Base-by-base conservation (phyloP, 177 flowering plant genomes). In the Vitis hybrid region DNA sequence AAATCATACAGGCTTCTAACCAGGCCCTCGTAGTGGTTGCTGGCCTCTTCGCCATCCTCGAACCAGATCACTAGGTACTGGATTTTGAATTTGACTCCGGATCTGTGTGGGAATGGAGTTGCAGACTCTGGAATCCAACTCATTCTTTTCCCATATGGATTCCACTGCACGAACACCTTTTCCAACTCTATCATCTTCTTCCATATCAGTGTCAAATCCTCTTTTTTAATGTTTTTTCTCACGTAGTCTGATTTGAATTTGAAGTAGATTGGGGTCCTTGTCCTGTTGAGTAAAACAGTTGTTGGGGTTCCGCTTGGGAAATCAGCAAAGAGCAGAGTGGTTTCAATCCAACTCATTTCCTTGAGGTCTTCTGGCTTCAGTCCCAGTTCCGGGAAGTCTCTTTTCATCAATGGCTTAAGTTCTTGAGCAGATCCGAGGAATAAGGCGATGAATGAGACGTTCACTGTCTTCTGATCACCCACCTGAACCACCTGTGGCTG, bases 71-170 rank as follows among this genome's bases (percentile, higher is more conserved):
- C 64, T 3, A 19, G 7, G 33, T 60, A 60, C 64, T 60, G 64
- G 13, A 60, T 17, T n/a, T 17, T 17, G 17, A 11, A 13, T 11
- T 14, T 19, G 33, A 14, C 19, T 7, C 64, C 64, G 3, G 15
- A 15, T 12, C 64, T 60, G 24, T 60, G 64, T 4, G 64, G 64
- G 24, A 60, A 60, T 7, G 64, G 64, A 28, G 64, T 60, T 7
- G 24, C 64, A 7, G 24, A 6, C 33, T 15, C 64, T 6, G 24
- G 24, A 19, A 60, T 60, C 31, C 13, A 0, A 18, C 13, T 17
- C 64, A 60, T 60, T n/a, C 6, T 60, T 3, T 19, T n/a, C 17
- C 64, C 64, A n/a, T 60, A 60, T 3, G 64, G 64, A 28, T 19
- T 60, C 17, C n/a, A 28, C 64, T 14, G 19, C 64, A 60, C 7